Base-by-base conservation (phyloP, 2,329 filamentous ascomycete species). In the Chaetomium strumarium region DNA sequence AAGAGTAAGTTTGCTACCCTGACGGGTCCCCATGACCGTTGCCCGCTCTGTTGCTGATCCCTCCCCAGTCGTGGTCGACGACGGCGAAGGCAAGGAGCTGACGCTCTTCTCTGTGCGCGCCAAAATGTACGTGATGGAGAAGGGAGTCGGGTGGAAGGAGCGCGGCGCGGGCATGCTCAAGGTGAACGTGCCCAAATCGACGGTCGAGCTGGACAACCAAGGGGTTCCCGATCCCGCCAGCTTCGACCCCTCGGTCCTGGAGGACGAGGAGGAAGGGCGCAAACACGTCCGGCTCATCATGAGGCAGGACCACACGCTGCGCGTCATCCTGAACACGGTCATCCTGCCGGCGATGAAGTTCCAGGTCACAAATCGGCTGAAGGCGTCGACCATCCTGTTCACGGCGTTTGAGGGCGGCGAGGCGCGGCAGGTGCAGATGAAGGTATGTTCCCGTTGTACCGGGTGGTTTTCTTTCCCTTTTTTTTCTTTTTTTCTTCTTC, bases 221-320 rank as follows among this genome's bases (percentile, higher is more conserved):
- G 76, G 75, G 4, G 62, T 64, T 10, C 66, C 75, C n/a, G 68
- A 79, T 46, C 70, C 77, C 2, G 75, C 75, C 20, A 75, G 74
- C 14, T 83, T 84, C 55, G 78, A 83, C 60, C 74, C 74, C 16
- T 81, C 80, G 5, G 66, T 66, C 14, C 63, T 80, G 4, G 75
- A 77, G 46, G 68, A 75, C 3, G 72, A 77, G 16, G 71, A 74
- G 1, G 67, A 66, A 11, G 55, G 13, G 60, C 57, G 61, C 17
- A 77, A 78, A 58, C 74, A 81, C 52, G 78, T 85, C 20, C 86
- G 92, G 39, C 80, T 97, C 59, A 80, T 97, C 56, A 90, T 96
- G 83, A 85, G 92, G 16, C 90, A 95, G 60, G 91, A 96, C 64
- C 90, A 90, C 55, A 93, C 89, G 1, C 84, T 91, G 63, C 82